These are phyloP conservation scores for Talaromyces thailandensis DNA, from an alignment of 495 filamentous ascomycete genomes.

Conservation along the genomic window DNA sequence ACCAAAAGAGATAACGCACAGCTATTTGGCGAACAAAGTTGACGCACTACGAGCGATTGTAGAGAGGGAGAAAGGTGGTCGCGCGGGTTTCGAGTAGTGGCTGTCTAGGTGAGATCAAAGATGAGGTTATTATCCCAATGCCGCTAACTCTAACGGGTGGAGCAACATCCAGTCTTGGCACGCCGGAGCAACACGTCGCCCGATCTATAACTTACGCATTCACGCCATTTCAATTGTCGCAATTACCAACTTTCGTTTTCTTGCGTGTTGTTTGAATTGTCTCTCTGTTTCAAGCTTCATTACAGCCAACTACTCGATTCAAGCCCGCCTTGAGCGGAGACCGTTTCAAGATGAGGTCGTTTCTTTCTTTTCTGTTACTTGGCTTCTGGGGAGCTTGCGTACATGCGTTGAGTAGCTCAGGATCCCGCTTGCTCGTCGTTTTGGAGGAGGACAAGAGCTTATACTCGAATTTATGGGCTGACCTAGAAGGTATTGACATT, in stretches of 20 bases:
- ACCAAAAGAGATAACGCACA: not conserved
- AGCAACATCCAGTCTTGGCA: conserved; percentile 30
- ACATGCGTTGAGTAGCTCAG: conserved; percentile 70
- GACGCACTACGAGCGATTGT: not conserved
- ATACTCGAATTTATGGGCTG: conserved; percentile 75
- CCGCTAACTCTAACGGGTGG: not conserved
- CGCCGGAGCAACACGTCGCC: conserved; percentile 40
- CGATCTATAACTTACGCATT: conserved; percentile 21
- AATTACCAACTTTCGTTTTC: conserved; percentile 7
- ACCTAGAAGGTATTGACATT: conserved; percentile 61
- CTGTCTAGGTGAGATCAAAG: conserved; percentile 7
- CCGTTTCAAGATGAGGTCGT: conserved; percentile 59
- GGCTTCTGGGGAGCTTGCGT: conserved; percentile 51
- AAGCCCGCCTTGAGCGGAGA: conserved; percentile 28
- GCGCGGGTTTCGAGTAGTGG: not conserved
- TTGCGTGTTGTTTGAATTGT: not conserved
- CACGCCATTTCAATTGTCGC: conserved; percentile 9
- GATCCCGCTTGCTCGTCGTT: conserved; percentile 75
- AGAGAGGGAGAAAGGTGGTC: not conserved
- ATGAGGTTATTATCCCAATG: conserved; percentile 3
- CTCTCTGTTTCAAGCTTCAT: conserved; percentile 3
- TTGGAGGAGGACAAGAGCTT: conserved; percentile 77
- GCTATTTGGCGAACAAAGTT: not conserved
- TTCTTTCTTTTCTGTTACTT: conserved; percentile 58
- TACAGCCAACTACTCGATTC: conserved; percentile 6